Evolutionary conservation across 169 alveolate genomes (phyloP), one percentile per base, ranked within the genome.

Genomic region (Eimeria acervulina): DNA sequence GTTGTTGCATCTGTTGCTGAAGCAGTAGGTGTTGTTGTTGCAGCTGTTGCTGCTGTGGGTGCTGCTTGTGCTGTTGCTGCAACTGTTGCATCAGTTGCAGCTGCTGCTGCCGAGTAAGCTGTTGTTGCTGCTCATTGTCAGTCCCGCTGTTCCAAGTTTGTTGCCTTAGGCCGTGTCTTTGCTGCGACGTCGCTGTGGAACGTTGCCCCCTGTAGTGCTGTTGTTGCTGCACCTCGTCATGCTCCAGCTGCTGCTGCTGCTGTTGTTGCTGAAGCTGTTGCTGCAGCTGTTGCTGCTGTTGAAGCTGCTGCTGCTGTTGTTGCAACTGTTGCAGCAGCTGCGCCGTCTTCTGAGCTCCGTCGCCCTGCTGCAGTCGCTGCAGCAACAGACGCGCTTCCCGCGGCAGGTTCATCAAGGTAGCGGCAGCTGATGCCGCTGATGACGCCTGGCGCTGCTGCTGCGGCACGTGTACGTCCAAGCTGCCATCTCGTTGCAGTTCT

Each of bases 291-390:
- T 84, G 76, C 42, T 26, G 92, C 52, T 84, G 59, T 63, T n/a
- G 91, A 51, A 36, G 91, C 28, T 51, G 76, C 76, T 52, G 92
- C 92, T 84, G 92, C 78, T 84, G 90, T 72, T 44, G 92, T 52
- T 84, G 92, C 92, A 84, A 40, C 76, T 84, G 92, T 40, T 84
- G 92, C 55, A 84, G 92, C 76, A 84, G 92, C 76, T 84, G 92
- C 74, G 74, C 92, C 6, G 92, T 84, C 76, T 84, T 84, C 78
- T 84, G 92, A 40, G 92, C 76, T 10, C 92, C 92, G 21, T 84
- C 92, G 21, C 92, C 76, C 33, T 84, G 92, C 55, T 84, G 92
- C 92, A 84, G 92, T 31, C 92, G 47, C 78, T 84, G 92, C 74
- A 84, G 92, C 76, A 84, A 38, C 76, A 84, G 55, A 68, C 92